A percentile compares a stretch with the other conserved stretches of the same genome.
Conservation (phyloP, 768 basidiomycete species). For the Phanerodontia chrysosporium region DNA sequence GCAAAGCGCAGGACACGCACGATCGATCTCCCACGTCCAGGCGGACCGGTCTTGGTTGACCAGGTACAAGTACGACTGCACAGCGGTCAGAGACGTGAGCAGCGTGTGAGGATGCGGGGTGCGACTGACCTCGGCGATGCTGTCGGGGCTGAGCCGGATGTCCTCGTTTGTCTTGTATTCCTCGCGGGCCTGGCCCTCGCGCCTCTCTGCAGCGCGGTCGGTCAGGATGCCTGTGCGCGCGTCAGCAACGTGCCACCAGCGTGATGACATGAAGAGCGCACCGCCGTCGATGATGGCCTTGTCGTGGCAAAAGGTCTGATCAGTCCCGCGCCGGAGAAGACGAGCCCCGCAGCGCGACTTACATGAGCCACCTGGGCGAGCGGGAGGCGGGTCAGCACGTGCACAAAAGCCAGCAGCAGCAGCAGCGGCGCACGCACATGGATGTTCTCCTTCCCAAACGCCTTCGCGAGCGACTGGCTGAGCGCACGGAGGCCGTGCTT, state of each 20-base stretch:
- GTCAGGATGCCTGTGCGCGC: slow-evolving; percentile 31
- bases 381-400: not conserved
- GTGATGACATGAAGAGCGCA: slow-evolving; percentile 17
- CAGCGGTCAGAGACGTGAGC: not conserved
- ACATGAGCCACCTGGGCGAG: slow-evolving; percentile 59
- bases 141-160: slow-evolving; percentile 52
- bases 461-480: slow-evolving; percentile 40
- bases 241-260: not conserved
- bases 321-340: not conserved
- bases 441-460: slow-evolving; percentile 41
- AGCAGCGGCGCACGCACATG: slow-evolving; percentile 35
- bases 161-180: slow-evolving; percentile 42
- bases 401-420: too few species aligned
- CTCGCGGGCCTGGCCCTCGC: slow-evolving; percentile 17
- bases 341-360: slow-evolving; percentile 23
- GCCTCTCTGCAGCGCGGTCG: slow-evolving; percentile 27
- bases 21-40: slow-evolving; percentile 78
- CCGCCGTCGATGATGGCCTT: slow-evolving; percentile 71
- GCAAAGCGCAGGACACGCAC: slow-evolving; percentile 37
- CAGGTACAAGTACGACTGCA: slow-evolving; percentile 62
- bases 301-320: slow-evolving; percentile 25
- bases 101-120: not conserved
- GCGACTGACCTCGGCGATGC: slow-evolving; percentile 59
- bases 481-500: slow-evolving; percentile 38
- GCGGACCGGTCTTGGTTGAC: slow-evolving; percentile 65